Evolutionary conservation across 2,329 filamentous ascomycete species (phyloP), one percentile per base, ranked within the genome.

Genomic region (Teratosphaeria viscida): DNA sequence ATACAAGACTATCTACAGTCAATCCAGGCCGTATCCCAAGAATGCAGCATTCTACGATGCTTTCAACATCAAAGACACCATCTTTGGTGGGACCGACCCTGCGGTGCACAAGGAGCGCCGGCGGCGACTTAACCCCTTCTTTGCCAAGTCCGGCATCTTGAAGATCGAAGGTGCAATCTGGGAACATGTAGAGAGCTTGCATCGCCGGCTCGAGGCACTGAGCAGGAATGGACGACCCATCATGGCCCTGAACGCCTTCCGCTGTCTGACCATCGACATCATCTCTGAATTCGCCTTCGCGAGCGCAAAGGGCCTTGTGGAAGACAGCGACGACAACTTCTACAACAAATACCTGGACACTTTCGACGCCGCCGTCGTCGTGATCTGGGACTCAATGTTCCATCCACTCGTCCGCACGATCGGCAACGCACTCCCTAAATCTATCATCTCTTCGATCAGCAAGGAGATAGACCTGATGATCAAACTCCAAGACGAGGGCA

Each of bases 1-100:
- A 19, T 58, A 58, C 32, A 58, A 58, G 16, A 58, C 47, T 1
- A 58, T 58, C 29, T 58, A 58, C 57, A 58, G 57, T 35, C 57
- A 58, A 49, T 43, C 47, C 11, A 27, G 26, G 10, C 57, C 47
- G 10, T 58, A 35, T 16, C 52, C 35, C n/a, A 58, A 58, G 29
- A 37, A 54, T 2, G 2, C 34, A 7, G 14, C 11, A 16, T 54
- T 54, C 32, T 58, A 58, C 26, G 12, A 54, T 16, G 49, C 12
- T 5, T 58, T 58, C 47, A 52, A 52, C 10, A 54, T 35, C 14
- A 6, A 14, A 10, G 26, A 58, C 19, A 54, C 57, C 3, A 27
- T 58, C 7, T 58, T 58, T 5, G 47, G 27, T 16, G 47, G 53
- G 7, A 39, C 19, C 16, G 49, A 58, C 26, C 26, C 26, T 16